These are phyloP conservation scores for Russula dissimulans DNA, from an alignment of 768 basidiomycete genomes.

Conservation along the genomic window DNA sequence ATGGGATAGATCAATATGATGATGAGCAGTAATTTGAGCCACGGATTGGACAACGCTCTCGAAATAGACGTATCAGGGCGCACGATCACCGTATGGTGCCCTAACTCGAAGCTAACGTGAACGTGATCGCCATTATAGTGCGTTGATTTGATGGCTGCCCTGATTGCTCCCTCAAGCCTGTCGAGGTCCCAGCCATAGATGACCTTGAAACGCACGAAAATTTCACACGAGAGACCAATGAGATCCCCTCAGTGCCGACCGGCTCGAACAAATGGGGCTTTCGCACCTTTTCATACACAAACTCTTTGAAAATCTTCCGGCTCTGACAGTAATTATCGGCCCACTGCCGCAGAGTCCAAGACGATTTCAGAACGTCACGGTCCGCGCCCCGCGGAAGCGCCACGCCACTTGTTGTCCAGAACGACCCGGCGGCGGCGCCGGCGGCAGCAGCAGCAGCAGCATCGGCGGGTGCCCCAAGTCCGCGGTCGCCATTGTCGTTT, in stretches of 20 bases:
- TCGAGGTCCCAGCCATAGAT: slow-evolving; percentile 52
- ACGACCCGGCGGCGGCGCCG: not conserved
- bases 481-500: not conserved
- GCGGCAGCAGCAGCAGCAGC: no score
- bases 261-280: not conserved
- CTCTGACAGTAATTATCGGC: slow-evolving; percentile 76
- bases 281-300: slow-evolving; percentile 57
- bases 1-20: slow-evolving; percentile 68
- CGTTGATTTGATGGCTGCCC: slow-evolving; percentile 32
- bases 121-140: slow-evolving; percentile 34
- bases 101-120: slow-evolving; percentile 41
- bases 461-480: no score
- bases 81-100: slow-evolving; percentile 45
- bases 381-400: slow-evolving; percentile 2
- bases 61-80: slow-evolving; percentile 61
- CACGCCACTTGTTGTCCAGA: not conserved
- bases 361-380: slow-evolving; percentile 16
- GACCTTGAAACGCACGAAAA: slow-evolving; percentile 26
- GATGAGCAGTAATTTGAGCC: slow-evolving; percentile 61
- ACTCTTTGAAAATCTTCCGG: slow-evolving; percentile 65
- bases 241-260: not conserved
- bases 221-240: not conserved
- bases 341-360: slow-evolving; percentile 40
- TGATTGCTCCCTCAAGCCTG: slow-evolving; percentile 33
- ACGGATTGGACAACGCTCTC: slow-evolving; percentile 57